These are phyloP conservation scores for Tuber brumale DNA, from an alignment of 495 filamentous ascomycete genomes.

Conservation along the genomic window DNA sequence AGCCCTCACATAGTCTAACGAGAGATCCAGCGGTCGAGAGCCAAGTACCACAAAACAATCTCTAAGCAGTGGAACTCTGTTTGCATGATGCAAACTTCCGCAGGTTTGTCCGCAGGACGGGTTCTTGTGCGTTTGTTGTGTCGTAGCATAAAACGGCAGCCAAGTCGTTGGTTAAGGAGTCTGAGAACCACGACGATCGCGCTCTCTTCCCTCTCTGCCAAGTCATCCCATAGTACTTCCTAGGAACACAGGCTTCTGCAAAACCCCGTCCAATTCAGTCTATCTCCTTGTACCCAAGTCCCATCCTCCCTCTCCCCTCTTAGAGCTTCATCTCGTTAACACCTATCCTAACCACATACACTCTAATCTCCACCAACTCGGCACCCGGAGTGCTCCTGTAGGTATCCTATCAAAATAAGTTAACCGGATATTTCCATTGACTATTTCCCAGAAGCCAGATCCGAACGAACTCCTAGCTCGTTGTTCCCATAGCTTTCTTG, in stretches of 20 bases:
- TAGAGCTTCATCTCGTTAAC: not conserved
- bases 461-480: not conserved
- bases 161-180: not conserved
- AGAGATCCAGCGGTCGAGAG: not conserved
- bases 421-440: not conserved
- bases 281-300: not conserved
- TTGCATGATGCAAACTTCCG: slow-evolving; percentile 3
- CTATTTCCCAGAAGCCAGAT: not conserved
- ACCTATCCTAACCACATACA: not conserved
- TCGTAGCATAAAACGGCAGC: not conserved
- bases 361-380: not conserved
- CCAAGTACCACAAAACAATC: not conserved
- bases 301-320: not conserved
- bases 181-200: not conserved
- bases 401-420: not conserved
- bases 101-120: not conserved
- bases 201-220: not conserved
- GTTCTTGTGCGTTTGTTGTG: not conserved
- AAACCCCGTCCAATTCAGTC: not conserved
- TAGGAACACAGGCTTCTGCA: not conserved
- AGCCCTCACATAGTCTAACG: too few species aligned
- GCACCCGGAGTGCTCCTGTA: not conserved
- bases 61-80: not conserved
- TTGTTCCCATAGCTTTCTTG: not conserved
- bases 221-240: not conserved